Conservation (phyloP, 1,139 yeast genomes). For the Kurtzmaniella quercitrusa region DNA sequence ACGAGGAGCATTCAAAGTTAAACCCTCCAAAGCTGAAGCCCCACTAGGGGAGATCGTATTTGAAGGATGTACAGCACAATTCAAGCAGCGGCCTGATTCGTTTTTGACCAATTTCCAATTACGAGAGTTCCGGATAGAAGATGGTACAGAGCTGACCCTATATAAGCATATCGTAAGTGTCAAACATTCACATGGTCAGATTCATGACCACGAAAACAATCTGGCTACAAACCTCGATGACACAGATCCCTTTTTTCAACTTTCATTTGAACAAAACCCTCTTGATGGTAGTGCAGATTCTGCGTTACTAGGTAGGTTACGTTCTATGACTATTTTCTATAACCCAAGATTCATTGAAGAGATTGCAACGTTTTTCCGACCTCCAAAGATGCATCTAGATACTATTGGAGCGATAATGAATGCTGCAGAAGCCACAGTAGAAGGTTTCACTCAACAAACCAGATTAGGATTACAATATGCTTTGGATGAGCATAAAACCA, state of each 20-base stretch:
- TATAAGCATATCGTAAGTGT: constrained; percentile 89
- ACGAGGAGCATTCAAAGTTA: constrained; percentile 73
- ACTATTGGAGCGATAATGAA: constrained; percentile 89
- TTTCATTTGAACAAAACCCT: constrained; percentile 83
- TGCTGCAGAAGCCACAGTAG: constrained; percentile 94
- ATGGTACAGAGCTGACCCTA: constrained; percentile 69
- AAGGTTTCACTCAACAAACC: constrained; percentile 85
- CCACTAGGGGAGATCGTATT: constrained; percentile 75
- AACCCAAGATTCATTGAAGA: constrained; percentile 79
- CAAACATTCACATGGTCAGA: constrained; percentile 48
- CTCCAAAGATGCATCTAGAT: constrained; percentile 81
- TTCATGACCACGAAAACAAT: constrained; percentile 11
- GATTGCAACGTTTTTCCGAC: constrained; percentile 69
- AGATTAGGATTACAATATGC: constrained; percentile 92
- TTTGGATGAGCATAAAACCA: constrained; percentile 87
- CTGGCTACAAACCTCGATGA: constrained; percentile 5
- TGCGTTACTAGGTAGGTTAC: constrained; percentile 63
- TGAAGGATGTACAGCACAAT: constrained; percentile 74
- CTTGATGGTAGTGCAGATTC: constrained; percentile 82
- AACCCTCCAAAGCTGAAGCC: constrained; percentile 28
- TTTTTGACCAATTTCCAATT: constrained; percentile 67
- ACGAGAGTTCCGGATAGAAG: constrained; percentile 80
- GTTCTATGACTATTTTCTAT: constrained; percentile 86
- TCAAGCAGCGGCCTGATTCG: constrained; percentile 78
- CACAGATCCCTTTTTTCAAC: constrained; percentile 68